Evolutionary conservation across 805 yeast genomes (phyloP).

Genomic region (Saccharomycopsis fermentans): DNA sequence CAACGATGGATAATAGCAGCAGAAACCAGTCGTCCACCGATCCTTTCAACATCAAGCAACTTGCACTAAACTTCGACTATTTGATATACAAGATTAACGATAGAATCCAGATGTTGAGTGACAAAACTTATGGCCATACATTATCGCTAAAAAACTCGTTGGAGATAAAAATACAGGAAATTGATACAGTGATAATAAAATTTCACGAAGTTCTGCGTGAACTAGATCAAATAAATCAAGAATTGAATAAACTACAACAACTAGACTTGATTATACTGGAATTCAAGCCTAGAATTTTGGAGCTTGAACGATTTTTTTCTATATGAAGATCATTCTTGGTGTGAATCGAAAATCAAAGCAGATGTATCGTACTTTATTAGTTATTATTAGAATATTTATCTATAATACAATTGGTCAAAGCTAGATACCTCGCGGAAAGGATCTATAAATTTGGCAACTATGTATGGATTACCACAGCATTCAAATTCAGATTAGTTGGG

Average conservation of each 20-base stretch:
- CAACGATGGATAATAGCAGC: conserved; percentile 1
- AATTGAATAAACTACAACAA: conserved; percentile 44
- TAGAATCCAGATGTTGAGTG: conserved; percentile 38
- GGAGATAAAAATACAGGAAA: conserved; percentile 21
- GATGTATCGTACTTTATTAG: not conserved
- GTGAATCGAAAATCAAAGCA: not conserved
- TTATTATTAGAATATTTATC: not conserved
- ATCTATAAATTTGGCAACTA: not conserved
- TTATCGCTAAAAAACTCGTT: conserved; percentile 21
- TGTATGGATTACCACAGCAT: not conserved
- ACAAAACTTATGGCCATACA: conserved; percentile 27
- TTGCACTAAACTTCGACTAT: conserved; percentile 57
- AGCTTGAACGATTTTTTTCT: conserved; percentile 25
- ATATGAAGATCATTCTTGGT: too few species aligned
- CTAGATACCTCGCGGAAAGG: not conserved
- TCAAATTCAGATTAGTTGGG: not conserved
- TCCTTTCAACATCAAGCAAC: conserved; percentile 50
- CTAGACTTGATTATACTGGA: conserved; percentile 33
- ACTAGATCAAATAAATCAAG: conserved; percentile 42
- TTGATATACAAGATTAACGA: conserved; percentile 53
- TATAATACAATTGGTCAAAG: not conserved
- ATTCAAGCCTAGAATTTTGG: conserved; percentile 29
- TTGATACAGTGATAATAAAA: conserved; percentile 33
- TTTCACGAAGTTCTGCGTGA: conserved; percentile 32
- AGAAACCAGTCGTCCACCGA: conserved; percentile 33